A percentile compares a stretch with the other conserved stretches of the same genome.
phyloP scores from a whole-genome alignment of 495 filamentous ascomycete species.

The Neurospora cerealis region DNA sequence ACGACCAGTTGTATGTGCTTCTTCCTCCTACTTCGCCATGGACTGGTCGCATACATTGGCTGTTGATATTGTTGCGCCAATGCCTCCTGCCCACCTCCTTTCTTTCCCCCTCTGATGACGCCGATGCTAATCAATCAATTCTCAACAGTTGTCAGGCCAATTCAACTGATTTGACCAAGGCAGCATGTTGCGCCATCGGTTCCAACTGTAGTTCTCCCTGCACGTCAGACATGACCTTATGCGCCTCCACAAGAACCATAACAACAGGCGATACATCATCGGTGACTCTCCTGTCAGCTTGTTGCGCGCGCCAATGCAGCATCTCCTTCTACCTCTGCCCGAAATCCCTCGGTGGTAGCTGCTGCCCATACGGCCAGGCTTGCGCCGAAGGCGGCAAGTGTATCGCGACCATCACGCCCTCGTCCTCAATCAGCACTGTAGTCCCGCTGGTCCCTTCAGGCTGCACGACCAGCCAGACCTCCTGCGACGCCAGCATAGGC shows the following conservation, averaged over 20 bases:
- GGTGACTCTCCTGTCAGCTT: conserved; percentile 17
- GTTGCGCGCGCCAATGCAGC: conserved; percentile 30
- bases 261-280: conserved; percentile 6
- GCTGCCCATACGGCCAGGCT: conserved; percentile 29
- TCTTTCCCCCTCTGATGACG: background rate
- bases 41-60: background rate
- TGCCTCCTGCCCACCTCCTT: background rate
- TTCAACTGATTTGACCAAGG: conserved; percentile 3
- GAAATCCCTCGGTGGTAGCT: conserved; percentile 28
- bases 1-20: conserved; percentile 9
- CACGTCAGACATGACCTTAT: conserved; percentile 8
- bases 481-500: conserved; percentile 54
- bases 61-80: background rate
- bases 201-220: conserved; percentile 26
- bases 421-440: conserved; percentile 8
- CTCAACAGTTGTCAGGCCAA: conserved; percentile 22
- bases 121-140: background rate
- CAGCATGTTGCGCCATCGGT: conserved; percentile 31
- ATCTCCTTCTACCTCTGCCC: conserved; percentile 34
- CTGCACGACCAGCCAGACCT: conserved; percentile 65
- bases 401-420: conserved; percentile 13
- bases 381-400: conserved; percentile 23
- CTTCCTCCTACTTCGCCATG: background rate
- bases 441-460: conserved; percentile 26
- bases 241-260: conserved; percentile 11